These are phyloP conservation scores for Alternaria conjuncta DNA, from an alignment of 2,329 filamentous ascomycete species.

Conservation along the genomic window DNA sequence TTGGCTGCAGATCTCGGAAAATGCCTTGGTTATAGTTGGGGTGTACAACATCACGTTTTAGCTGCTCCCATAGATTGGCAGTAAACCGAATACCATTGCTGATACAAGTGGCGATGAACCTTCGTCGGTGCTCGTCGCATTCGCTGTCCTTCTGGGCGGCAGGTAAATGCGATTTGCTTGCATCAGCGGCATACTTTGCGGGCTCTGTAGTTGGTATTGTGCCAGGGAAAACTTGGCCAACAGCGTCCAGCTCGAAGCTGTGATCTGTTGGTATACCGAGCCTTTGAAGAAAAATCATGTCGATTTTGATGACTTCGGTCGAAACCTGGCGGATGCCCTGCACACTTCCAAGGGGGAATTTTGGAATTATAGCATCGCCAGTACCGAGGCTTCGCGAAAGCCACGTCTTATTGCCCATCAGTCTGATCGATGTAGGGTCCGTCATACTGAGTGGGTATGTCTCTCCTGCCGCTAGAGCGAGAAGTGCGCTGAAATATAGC, in stretches of 20 bases:
- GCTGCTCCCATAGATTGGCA: conserved; percentile 18
- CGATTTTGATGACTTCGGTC: conserved; percentile 13
- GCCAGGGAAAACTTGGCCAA: not conserved
- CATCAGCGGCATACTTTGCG: not conserved
- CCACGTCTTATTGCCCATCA: conserved; percentile 12
- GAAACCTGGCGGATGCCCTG: conserved; percentile 13
- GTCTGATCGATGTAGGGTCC: not conserved
- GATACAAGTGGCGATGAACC: conserved; percentile 22
- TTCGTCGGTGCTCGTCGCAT: conserved; percentile 9
- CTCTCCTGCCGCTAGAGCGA: conserved; percentile 22
- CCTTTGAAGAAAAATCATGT: conserved; percentile 13
- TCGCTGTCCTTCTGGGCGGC: not conserved
- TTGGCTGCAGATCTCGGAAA: conserved; percentile 8
- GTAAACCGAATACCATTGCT: conserved; percentile 13
- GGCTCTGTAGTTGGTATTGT: not conserved
- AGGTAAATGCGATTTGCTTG: not conserved
- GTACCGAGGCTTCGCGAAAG: conserved; percentile 1
- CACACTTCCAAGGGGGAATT: conserved; percentile 3
- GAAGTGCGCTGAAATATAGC: conserved; percentile 8
- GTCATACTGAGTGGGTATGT: conserved; percentile 18
- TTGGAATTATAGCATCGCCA: conserved; percentile 4
- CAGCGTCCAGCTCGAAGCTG: not conserved
- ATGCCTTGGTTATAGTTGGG: conserved; percentile 18
- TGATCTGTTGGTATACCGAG: not conserved
- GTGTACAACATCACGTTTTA: conserved; percentile 14